These are phyloP conservation scores for Penicillium flavigenum DNA, from an alignment of 495 filamentous ascomycete genomes.

Conservation along the genomic window DNA sequence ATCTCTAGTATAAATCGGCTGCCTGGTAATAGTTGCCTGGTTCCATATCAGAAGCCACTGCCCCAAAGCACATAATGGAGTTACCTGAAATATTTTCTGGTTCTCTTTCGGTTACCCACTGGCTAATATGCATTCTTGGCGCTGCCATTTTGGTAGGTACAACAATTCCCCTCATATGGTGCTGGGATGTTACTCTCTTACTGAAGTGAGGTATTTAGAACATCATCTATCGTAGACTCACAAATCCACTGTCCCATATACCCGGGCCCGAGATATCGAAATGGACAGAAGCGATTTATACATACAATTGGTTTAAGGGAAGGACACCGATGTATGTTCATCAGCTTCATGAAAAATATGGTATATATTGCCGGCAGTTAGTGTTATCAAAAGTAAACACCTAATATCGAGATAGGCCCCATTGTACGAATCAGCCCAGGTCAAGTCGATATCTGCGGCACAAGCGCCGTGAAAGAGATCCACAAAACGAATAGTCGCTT, in stretches of 20 bases:
- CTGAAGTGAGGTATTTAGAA: conserved; percentile 6
- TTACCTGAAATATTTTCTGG: not conserved
- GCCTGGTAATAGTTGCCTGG: not conserved
- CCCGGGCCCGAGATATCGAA: conserved; percentile 33
- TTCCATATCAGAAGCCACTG: not conserved
- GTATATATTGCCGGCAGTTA: conserved; percentile 15
- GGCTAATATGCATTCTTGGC: not conserved
- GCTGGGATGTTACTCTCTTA: not conserved
- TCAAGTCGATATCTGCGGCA: conserved; percentile 42
- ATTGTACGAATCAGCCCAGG: conserved; percentile 42
- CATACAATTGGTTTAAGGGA: conserved; percentile 36
- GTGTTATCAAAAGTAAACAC: conserved; percentile 4
- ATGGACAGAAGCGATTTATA: conserved; percentile 35
- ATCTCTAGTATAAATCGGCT: not conserved
- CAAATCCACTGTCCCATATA: conserved; percentile 19
- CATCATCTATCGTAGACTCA: conserved; percentile 11
- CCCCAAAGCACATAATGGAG: not conserved
- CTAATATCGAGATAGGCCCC: conserved; percentile 30
- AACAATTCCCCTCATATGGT: not conserved
- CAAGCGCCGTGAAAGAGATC: conserved; percentile 37
- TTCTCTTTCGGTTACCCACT: conserved; percentile 2
- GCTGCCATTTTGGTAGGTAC: not conserved
- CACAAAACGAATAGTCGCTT: conserved; percentile 36
- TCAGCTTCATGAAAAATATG: conserved; percentile 44
- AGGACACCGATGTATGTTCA: conserved; percentile 39